A percentile compares a stretch with the other conserved stretches of the same genome.
Conservation (phyloP, 192 early-diverging fungal genomes). For the Mortierella alpina region DNA sequence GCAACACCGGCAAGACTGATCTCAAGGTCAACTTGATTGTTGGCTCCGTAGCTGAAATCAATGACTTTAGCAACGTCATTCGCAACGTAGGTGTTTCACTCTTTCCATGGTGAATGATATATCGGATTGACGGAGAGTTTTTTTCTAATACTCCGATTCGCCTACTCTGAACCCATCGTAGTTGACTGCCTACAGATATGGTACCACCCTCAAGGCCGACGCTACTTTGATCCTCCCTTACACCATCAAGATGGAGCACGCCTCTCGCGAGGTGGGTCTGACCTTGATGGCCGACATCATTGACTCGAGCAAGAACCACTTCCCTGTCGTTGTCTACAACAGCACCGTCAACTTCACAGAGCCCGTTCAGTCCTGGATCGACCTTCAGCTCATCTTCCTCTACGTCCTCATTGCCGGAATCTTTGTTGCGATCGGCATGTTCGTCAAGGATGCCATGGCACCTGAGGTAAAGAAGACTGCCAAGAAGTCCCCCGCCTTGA, state of each 20-base stretch:
- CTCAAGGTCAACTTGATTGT: slow-evolving; percentile 50
- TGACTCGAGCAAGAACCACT: slow-evolving; percentile 51
- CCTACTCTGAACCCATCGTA: not conserved
- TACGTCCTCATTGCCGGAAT: slow-evolving; percentile 50
- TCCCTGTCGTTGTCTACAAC: slow-evolving; percentile 49
- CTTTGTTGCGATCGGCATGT: slow-evolving; percentile 41
- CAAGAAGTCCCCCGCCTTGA: slow-evolving; percentile 48
- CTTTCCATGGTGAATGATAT: not conserved
- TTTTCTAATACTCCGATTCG: not conserved
- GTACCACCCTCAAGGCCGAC: slow-evolving; percentile 47
- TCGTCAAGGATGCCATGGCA: slow-evolving; percentile 43
- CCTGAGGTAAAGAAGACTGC: slow-evolving; percentile 36
- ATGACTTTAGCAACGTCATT: slow-evolving; percentile 45
- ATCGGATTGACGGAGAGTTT: not conserved
- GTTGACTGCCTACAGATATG: slow-evolving; percentile 51
- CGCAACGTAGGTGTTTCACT: slow-evolving; percentile 40
- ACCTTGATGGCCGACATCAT: slow-evolving; percentile 48
- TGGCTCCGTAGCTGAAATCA: slow-evolving; percentile 34
- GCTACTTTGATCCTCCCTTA: slow-evolving; percentile 45
- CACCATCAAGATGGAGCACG: slow-evolving; percentile 45
- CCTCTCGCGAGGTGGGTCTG: slow-evolving; percentile 49
- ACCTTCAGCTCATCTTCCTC: slow-evolving; percentile 50
- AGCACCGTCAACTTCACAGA: slow-evolving; percentile 49
- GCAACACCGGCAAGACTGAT: slow-evolving; percentile 51
- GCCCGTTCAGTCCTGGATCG: slow-evolving; percentile 50